These are phyloP conservation scores for Phytophthora boehmeriae DNA, from an alignment of 352 stramenopile genomes.

Conservation along the genomic window DNA sequence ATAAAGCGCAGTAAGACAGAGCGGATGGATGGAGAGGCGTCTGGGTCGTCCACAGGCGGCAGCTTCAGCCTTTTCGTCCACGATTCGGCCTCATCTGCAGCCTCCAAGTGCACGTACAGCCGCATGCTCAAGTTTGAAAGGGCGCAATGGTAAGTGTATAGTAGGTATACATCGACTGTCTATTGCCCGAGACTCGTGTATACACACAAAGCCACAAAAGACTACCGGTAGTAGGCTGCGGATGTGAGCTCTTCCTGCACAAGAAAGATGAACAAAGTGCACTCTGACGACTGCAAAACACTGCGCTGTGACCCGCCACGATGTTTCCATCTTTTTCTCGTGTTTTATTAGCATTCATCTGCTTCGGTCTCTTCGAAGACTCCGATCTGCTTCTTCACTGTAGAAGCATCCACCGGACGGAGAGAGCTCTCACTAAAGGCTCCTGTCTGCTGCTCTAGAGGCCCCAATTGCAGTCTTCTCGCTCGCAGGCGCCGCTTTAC, in stretches of 20 bases:
- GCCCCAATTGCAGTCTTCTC: conserved; percentile 9
- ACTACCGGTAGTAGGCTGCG: not conserved
- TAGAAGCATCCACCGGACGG: not conserved
- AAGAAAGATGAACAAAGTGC: not conserved
- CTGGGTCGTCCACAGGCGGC: conserved; percentile 10
- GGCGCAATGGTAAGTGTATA: conserved; percentile 3
- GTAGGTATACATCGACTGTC: not conserved
- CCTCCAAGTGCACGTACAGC: conserved; percentile 78
- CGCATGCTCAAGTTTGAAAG: conserved; percentile 28
- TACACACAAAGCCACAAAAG: not conserved
- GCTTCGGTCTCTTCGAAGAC: not conserved
- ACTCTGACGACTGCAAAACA: not conserved
- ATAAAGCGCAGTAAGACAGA: conserved; percentile 49
- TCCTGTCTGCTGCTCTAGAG: not conserved
- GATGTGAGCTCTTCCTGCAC: not conserved
- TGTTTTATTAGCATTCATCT: conserved; percentile 30
- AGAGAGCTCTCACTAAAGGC: not conserved
- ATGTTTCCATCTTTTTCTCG: conserved; percentile 29
- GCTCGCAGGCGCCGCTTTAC: not conserved
- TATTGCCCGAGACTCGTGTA: not conserved
- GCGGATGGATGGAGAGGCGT: conserved; percentile 36
- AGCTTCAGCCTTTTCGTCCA: conserved; percentile 69
- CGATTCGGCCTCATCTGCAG: conserved; percentile 19
- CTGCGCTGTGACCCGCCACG: conserved; percentile 10
- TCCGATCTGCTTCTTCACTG: no score